A percentile compares a stretch with the other conserved stretches of the same genome.
phyloP scores from a whole-genome alignment of 2,329 filamentous ascomycete species.

The Diaporthe longicolla region DNA sequence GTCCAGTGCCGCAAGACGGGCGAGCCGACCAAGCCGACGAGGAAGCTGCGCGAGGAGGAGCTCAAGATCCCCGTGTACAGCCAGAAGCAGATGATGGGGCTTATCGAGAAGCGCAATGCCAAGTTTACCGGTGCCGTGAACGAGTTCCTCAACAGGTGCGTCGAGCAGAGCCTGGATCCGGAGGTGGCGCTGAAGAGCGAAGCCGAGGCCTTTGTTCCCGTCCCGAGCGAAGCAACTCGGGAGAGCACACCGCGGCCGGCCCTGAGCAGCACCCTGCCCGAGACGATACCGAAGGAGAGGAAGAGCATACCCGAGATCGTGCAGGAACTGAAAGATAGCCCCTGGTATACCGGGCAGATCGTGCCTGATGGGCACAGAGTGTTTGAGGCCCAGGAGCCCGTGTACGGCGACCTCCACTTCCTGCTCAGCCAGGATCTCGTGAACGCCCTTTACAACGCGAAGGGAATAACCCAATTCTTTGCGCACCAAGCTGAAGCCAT shows the following conservation, averaged over 20 bases:
- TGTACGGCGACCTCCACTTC: slow-evolving; percentile 89
- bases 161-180: slow-evolving; percentile 75
- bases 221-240: slow-evolving; percentile 63
- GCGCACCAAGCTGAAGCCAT: slow-evolving; percentile 95
- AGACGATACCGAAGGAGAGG: slow-evolving; percentile 83
- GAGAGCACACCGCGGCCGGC: slow-evolving; percentile 51
- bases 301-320: slow-evolving; percentile 88
- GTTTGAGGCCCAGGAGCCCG: slow-evolving; percentile 85
- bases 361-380: slow-evolving; percentile 93
- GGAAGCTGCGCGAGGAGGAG: slow-evolving; percentile 81
- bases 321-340: slow-evolving; percentile 81
- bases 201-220: slow-evolving; percentile 73
- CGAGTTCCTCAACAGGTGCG: slow-evolving; percentile 81
- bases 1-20: slow-evolving; percentile 80
- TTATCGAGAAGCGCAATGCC: slow-evolving; percentile 91
- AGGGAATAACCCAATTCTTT: slow-evolving; percentile 87
- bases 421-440: slow-evolving; percentile 90
- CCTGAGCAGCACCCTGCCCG: slow-evolving; percentile 67
- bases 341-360: slow-evolving; percentile 94
- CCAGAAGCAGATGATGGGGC: slow-evolving; percentile 88
- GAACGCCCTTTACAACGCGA: slow-evolving; percentile 95
- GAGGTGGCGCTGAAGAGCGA: slow-evolving; percentile 74
- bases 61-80: slow-evolving; percentile 93
- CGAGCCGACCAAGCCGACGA: slow-evolving; percentile 76
- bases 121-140: slow-evolving; percentile 87